Conservation (phyloP, 768 basidiomycete species). For the Mycena crocata region DNA sequence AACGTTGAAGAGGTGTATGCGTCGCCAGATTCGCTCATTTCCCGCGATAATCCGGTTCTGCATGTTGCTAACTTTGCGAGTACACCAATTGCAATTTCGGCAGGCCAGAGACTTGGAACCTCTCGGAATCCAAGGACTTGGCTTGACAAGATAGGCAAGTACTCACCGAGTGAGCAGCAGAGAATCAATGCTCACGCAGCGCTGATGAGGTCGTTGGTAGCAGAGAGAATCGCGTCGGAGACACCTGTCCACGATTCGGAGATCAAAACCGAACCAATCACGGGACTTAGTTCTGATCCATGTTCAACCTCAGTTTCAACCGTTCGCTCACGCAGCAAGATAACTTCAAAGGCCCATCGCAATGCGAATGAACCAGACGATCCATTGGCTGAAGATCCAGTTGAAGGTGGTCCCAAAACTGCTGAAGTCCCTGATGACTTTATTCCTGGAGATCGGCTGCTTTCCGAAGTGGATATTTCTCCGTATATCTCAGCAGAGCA, state of each 20-base stretch:
- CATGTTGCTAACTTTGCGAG: slow-evolving; percentile 2
- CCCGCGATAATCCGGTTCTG: neutral
- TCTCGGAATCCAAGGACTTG: slow-evolving; percentile 20
- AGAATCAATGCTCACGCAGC: neutral
- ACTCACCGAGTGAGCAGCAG: neutral
- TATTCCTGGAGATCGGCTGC: neutral
- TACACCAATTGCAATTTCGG: slow-evolving; percentile 6
- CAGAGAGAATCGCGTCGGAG: neutral
- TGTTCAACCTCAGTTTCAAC: neutral
- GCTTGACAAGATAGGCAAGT: slow-evolving; percentile 21
- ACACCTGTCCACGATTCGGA: no score
- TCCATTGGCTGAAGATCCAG: neutral
- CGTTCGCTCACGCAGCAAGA: neutral
- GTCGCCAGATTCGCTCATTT: slow-evolving; percentile 28
- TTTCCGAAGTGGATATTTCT: neutral
- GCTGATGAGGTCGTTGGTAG: neutral
- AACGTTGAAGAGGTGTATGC: slow-evolving; percentile 17
- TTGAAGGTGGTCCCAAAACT: neutral
- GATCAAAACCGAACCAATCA: neutral
- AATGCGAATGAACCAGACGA: neutral
- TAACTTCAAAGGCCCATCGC: neutral
- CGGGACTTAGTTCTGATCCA: neutral
- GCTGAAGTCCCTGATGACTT: neutral
- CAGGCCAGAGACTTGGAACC: slow-evolving; percentile 28
- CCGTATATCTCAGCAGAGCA: neutral